A percentile compares a stretch with the other conserved stretches of the same genome.
These are phyloP conservation scores for Trichoderma koningii DNA, from an alignment of 2,329 filamentous ascomycete genomes.

Conservation along the genomic window DNA sequence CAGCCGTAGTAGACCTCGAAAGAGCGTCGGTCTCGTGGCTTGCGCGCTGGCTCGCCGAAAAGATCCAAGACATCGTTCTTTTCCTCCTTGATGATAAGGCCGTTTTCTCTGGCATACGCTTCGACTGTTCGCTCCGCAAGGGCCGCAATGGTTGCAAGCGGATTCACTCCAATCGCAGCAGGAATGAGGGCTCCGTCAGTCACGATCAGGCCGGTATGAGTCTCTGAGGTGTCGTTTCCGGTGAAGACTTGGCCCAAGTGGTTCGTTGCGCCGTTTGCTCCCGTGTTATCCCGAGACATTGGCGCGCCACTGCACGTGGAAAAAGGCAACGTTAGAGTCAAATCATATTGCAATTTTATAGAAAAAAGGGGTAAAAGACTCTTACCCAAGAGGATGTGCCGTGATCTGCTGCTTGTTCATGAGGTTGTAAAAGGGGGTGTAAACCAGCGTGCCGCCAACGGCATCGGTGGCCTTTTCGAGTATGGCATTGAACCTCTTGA, in stretches of 20 bases:
- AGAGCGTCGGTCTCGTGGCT: conserved; percentile 21
- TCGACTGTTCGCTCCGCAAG: conserved; percentile 66
- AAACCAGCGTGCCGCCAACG: conserved; percentile 62
- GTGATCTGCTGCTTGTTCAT: conserved; percentile 61
- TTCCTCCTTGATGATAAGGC: conserved; percentile 49
- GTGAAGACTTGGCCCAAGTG: conserved; percentile 62
- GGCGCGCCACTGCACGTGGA: conserved; percentile 55
- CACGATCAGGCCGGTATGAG: conserved; percentile 60
- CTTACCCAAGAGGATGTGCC: conserved; percentile 62
- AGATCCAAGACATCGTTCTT: conserved; percentile 55
- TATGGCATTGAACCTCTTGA: conserved; percentile 54
- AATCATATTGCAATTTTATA: not conserved
- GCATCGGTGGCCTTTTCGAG: conserved; percentile 57
- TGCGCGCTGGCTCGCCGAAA: conserved; percentile 53
- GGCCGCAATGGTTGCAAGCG: conserved; percentile 69
- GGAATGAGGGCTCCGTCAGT: conserved; percentile 65
- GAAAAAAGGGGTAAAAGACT: not conserved
- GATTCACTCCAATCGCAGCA: conserved; percentile 64
- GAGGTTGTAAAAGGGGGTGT: conserved; percentile 59
- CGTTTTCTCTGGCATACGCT: conserved; percentile 46
- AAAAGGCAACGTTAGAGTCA: not conserved
- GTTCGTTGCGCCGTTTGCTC: conserved; percentile 59
- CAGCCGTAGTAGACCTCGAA: not conserved
- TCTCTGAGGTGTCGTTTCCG: conserved; percentile 51
- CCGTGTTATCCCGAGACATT: conserved; percentile 62